These are phyloP conservation scores for Withania somnifera DNA, from an alignment of 305 asterid genomes.

Conservation along the genomic window DNA sequence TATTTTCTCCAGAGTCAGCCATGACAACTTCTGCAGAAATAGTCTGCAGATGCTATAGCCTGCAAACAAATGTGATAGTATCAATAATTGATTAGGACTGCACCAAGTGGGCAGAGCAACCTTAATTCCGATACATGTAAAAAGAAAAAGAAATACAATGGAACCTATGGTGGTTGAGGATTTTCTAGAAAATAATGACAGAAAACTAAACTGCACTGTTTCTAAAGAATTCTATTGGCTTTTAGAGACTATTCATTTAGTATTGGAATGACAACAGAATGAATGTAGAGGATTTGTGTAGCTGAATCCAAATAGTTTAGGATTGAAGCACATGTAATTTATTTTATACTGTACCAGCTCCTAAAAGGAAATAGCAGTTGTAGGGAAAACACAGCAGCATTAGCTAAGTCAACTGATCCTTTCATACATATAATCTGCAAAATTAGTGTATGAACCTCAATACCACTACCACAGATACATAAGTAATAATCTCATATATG, in stretches of 20 bases:
- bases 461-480: not conserved
- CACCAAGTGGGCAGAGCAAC: not conserved
- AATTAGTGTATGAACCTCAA: not conserved
- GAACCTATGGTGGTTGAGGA: not conserved
- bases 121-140: not conserved
- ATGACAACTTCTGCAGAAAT: conserved; percentile 27
- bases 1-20: conserved; percentile 74
- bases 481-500: not conserved
- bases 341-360: not conserved
- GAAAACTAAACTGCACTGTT: not conserved
- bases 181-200: not conserved
- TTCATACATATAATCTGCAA: not conserved
- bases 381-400: not conserved
- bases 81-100: not conserved
- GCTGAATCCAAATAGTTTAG: not conserved
- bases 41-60: conserved; percentile 10
- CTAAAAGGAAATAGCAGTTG: not conserved
- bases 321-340: not conserved
- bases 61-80: conserved; percentile 10
- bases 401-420: not conserved
- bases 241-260: not conserved
- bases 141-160: not conserved
- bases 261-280: not conserved
- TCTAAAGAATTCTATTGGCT: not conserved
- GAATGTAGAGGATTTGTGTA: not conserved